Percentiles rank a stretch among this genome's conserved stretches.
phyloP scores from a whole-genome alignment of 768 basidiomycete species.

The Myochromella boudieri region DNA sequence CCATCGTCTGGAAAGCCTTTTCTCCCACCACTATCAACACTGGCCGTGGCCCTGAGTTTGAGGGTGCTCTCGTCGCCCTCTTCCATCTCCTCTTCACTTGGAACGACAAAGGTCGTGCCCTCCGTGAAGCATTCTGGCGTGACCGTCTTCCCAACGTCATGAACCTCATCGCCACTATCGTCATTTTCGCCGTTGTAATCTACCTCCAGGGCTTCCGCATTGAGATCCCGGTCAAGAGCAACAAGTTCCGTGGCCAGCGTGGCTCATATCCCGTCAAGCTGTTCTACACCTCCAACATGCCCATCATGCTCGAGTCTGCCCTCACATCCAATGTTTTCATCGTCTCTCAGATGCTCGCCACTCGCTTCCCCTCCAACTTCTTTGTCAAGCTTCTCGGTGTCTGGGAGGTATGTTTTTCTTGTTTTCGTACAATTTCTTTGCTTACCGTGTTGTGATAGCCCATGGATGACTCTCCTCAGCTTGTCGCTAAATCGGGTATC shows the following conservation, averaged over 20 bases:
- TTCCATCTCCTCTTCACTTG: conserved; percentile 98
- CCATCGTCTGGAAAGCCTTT: conserved; percentile 99
- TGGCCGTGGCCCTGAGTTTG: conserved; percentile 96
- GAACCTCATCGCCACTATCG: conserved; percentile 91
- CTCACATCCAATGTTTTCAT: conserved; percentile 94
- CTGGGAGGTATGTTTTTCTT: conserved; percentile 81
- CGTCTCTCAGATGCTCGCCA: conserved; percentile 92
- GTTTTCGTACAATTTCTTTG: neutral
- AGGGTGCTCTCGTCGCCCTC: conserved; percentile 92
- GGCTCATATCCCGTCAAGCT: conserved; percentile 96
- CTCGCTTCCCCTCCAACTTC: conserved; percentile 88
- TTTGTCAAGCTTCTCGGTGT: conserved; percentile 88
- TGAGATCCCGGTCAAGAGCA: conserved; percentile 97
- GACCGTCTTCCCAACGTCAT: conserved; percentile 96
- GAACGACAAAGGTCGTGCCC: conserved; percentile 96
- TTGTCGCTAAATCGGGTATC: conserved; percentile 86
- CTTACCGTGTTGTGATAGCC: conserved; percentile 57
- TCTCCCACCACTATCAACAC: conserved; percentile 98
- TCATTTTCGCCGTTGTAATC: conserved; percentile 93
- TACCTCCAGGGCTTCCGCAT: conserved; percentile 99
- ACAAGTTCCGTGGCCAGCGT: conserved; percentile 93
- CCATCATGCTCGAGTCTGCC: conserved; percentile 97
- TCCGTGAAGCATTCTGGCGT: conserved; percentile 98
- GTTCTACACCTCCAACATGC: conserved; percentile 99
- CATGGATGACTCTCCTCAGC: conserved; percentile 90